A percentile compares a stretch with the other conserved stretches of the same genome.
phyloP scores from a whole-genome alignment of 805 yeast species.

The Zygosaccharomyces siamensis region DNA sequence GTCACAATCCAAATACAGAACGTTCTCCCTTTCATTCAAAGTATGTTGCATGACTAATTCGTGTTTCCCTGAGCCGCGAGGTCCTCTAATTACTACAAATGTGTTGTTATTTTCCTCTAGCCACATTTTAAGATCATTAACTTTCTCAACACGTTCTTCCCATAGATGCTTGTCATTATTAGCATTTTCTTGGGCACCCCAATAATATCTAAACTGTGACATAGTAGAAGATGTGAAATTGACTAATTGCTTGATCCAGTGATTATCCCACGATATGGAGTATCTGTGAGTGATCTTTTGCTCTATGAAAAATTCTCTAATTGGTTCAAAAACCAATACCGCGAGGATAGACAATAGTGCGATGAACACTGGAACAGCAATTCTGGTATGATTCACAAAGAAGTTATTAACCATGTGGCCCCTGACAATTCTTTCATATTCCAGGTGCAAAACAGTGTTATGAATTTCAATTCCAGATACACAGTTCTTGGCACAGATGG shows the following conservation, averaged over 20 bases:
- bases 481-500: constrained; percentile 87
- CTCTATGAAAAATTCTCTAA: constrained; percentile 72
- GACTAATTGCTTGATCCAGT: constrained; percentile 33
- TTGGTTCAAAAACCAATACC: constrained; percentile 87
- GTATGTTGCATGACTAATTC: constrained; percentile 69
- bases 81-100: constrained; percentile 85
- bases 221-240: constrained; percentile 39
- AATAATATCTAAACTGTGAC: constrained; percentile 35
- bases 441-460: constrained; percentile 65
- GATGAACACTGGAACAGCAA: constrained; percentile 72
- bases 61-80: constrained; percentile 91
- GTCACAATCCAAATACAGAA: constrained; percentile 76
- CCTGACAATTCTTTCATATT: constrained; percentile 55
- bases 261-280: constrained; percentile 46
- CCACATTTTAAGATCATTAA: constrained; percentile 70
- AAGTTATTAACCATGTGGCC: constrained; percentile 52
- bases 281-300: constrained; percentile 63
- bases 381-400: constrained; percentile 70
- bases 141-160: constrained; percentile 66
- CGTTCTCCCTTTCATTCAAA: constrained; percentile 53
- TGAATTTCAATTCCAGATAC: constrained; percentile 69
- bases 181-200: constrained; percentile 33
- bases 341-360: constrained; percentile 79
- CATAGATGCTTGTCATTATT: constrained; percentile 42
- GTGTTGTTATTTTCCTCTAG: constrained; percentile 85